Conservation (phyloP, 345 rosid species). For the Pistacia atlantica region DNA sequence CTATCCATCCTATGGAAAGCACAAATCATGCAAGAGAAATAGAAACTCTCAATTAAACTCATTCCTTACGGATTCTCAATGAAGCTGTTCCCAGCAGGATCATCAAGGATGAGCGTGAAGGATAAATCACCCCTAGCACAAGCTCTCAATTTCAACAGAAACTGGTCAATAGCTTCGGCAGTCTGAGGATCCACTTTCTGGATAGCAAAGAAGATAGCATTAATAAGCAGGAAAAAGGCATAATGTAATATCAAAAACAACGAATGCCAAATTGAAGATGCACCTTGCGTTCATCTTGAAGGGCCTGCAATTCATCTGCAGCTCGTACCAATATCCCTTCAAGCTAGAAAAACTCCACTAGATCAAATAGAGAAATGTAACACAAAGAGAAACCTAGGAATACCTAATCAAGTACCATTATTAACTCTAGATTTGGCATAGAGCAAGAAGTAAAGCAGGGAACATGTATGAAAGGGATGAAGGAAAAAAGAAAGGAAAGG, state of each 20-base stretch:
- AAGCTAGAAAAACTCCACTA: slow-evolving; percentile 43
- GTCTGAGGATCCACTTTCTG: slow-evolving; percentile 90
- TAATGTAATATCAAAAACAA: background rate
- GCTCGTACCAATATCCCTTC: slow-evolving; percentile 86
- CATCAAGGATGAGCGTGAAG: slow-evolving; percentile 82
- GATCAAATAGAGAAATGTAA: slow-evolving; percentile 1
- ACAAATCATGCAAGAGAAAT: background rate
- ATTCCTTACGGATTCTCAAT: slow-evolving; percentile 86
- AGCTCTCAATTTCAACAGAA: slow-evolving; percentile 75
- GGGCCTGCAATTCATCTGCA: slow-evolving; percentile 79
- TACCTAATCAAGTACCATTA: background rate
- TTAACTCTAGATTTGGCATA: background rate
- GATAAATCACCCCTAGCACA: slow-evolving; percentile 67
- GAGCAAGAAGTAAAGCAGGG: background rate
- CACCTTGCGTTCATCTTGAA: slow-evolving; percentile 94
- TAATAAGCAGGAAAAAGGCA: slow-evolving; percentile 3
- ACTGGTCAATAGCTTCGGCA: slow-evolving; percentile 87
- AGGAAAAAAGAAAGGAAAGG: background rate
- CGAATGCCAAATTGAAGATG: slow-evolving; percentile 7
- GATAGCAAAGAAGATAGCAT: slow-evolving; percentile 15
- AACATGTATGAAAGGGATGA: background rate
- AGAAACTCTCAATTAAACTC: background rate
- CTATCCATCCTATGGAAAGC: background rate
- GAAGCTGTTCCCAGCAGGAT: slow-evolving; percentile 96
- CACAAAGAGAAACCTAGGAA: background rate